Evolutionary conservation across 2,329 filamentous ascomycete species (phyloP).

Genomic region (Metarhizium album): DNA sequence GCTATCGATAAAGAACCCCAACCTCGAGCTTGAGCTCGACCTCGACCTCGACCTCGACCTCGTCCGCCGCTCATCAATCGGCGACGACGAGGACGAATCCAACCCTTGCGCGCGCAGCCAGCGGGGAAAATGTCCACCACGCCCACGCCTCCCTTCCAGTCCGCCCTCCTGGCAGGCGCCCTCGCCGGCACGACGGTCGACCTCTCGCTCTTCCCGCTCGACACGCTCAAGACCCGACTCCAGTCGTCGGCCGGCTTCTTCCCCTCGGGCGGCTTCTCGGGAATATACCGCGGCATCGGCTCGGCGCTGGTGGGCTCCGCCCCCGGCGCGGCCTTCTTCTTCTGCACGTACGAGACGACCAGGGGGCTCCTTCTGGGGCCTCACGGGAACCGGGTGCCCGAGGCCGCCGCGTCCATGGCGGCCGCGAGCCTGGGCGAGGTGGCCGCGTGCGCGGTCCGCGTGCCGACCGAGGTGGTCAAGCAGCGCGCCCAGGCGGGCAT

Average conservation of each 20-base stretch:
- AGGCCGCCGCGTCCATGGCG: conserved; percentile 58
- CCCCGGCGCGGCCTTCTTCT: conserved; percentile 92
- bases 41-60: no score
- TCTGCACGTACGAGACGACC: conserved; percentile 79
- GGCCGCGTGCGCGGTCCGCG: conserved; percentile 81
- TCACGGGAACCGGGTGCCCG: conserved; percentile 20
- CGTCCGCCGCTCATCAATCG: no score
- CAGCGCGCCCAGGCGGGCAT: conserved; percentile 87
- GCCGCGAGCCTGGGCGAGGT: conserved; percentile 82
- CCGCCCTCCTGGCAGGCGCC: conserved; percentile 67
- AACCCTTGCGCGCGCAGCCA: not conserved
- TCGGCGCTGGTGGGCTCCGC: conserved; percentile 84
- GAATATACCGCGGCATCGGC: conserved; percentile 88
- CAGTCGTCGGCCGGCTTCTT: conserved; percentile 74
- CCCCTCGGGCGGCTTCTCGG: conserved; percentile 74
- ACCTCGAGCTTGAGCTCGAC: no score
- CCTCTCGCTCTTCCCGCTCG: conserved; percentile 92
- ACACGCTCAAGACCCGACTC: conserved; percentile 96
- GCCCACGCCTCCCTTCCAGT: conserved; percentile 37
- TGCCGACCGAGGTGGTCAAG: conserved; percentile 95
- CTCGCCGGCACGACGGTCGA: conserved; percentile 93
- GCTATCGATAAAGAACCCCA: no score
- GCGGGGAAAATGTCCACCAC: not conserved
- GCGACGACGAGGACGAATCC: not conserved
- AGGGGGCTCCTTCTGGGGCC: conserved; percentile 34